Evolutionary conservation across 2,329 filamentous ascomycete genomes (phyloP).

Genomic region (Aspergillus neoniger): DNA sequence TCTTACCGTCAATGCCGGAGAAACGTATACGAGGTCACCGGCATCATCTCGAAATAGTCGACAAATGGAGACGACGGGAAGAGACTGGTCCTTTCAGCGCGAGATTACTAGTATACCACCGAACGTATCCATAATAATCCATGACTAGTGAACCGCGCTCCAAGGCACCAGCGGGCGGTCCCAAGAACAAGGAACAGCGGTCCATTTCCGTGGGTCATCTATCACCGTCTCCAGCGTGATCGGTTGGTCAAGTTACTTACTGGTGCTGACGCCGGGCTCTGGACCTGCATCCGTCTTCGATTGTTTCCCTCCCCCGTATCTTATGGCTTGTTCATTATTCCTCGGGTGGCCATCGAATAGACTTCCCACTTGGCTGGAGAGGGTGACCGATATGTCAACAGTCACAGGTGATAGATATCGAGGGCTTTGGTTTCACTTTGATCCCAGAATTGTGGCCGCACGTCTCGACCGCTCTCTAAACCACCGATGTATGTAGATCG

Average conservation of each 20-base stretch:
- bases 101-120: not conserved
- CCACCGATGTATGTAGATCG: not conserved
- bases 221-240: constrained; percentile 19
- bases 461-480: not conserved
- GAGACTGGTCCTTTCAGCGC: not conserved
- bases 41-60: not conserved
- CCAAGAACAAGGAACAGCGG: constrained; percentile 24
- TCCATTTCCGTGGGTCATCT: constrained; percentile 25
- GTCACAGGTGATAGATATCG: no score
- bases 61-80: not conserved
- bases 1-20: not conserved
- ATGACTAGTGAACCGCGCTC: not conserved
- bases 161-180: constrained; percentile 17
- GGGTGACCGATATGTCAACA: no score
- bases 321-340: not conserved
- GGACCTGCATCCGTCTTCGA: constrained; percentile 10
- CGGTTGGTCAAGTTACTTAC: constrained; percentile 15
- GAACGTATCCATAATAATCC: not conserved
- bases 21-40: not conserved
- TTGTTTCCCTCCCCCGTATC: not conserved
- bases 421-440: no score
- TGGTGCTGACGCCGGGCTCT: constrained; percentile 18
- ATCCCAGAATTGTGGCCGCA: no score
- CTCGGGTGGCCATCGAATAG: not conserved
- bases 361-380: no score